Percentiles rank a stretch among this genome's conserved stretches.
Conservation (phyloP, 306 rosid species). For the Vachellia collinsii region DNA sequence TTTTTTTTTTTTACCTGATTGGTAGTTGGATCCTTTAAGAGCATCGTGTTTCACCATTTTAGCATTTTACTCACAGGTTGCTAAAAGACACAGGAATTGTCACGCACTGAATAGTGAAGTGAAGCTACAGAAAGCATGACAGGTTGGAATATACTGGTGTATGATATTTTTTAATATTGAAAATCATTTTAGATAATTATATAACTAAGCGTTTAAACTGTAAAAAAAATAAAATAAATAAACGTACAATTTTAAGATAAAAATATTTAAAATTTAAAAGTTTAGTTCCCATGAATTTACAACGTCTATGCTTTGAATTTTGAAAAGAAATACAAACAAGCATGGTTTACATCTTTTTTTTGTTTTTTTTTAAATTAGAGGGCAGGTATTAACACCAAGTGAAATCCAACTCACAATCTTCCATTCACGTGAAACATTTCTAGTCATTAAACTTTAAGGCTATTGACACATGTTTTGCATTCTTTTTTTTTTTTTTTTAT, state of each 20-base stretch:
- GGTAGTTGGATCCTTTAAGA: too few species aligned
- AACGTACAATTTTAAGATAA: neutral
- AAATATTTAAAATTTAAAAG: neutral
- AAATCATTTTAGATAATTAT: neutral
- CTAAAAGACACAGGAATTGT: neutral
- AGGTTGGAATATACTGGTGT: neutral
- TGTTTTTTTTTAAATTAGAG: too few species aligned
- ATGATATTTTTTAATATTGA: neutral
- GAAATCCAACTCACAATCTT: too few species aligned
- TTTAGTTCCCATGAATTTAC: neutral
- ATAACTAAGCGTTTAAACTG: neutral
- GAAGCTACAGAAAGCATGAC: neutral
- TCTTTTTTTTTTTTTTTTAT: too few species aligned
- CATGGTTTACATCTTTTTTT: too few species aligned
- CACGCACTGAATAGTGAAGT: constrained; percentile 26
- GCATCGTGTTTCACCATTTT: neutral
- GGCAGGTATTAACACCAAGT: too few species aligned
- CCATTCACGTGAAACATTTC: too few species aligned
- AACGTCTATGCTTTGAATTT: neutral
- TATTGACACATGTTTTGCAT: too few species aligned
- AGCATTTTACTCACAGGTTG: constrained; percentile 12
- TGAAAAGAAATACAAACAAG: neutral
- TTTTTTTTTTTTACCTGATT: too few species aligned
- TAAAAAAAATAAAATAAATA: neutral
- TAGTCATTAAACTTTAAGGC: too few species aligned